Evolutionary conservation across 2,329 filamentous ascomycete genomes (phyloP).

Genomic region (Xylaria polymorpha): DNA sequence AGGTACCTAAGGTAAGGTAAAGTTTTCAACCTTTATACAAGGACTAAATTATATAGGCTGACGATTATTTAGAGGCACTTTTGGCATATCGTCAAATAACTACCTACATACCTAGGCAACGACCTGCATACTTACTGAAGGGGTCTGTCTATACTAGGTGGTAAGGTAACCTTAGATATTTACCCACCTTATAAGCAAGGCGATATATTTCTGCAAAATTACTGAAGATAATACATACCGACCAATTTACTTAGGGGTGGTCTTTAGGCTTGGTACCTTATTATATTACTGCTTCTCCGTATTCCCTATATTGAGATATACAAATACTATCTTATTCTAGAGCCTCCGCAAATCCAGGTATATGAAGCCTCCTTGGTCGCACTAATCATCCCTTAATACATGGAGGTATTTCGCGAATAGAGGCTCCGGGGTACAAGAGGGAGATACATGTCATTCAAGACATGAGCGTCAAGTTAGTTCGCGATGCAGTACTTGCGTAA

Average conservation of each 20-base stretch:
- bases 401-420: neutral
- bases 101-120: neutral
- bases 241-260: neutral
- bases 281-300: neutral
- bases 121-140: no score
- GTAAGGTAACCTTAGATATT: neutral
- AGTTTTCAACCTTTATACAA: neutral
- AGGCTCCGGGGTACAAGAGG: neutral
- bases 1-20: neutral
- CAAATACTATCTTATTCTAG: no score
- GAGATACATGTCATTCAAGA: slow-evolving; percentile 11
- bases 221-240: neutral
- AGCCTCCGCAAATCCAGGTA: neutral
- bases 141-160: neutral
- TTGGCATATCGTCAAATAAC: neutral
- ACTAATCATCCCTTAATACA: neutral
- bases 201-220: neutral
- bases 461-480: slow-evolving; percentile 8
- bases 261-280: neutral
- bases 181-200: neutral
- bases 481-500: slow-evolving; percentile 4
- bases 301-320: no score
- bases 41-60: no score
- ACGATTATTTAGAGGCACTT: neutral
- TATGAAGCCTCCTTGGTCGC: neutral